Percentiles rank a stretch among this genome's conserved stretches.
phyloP scores from a whole-genome alignment of 2,329 filamentous ascomycete species.

The Alternaria postmessia region DNA sequence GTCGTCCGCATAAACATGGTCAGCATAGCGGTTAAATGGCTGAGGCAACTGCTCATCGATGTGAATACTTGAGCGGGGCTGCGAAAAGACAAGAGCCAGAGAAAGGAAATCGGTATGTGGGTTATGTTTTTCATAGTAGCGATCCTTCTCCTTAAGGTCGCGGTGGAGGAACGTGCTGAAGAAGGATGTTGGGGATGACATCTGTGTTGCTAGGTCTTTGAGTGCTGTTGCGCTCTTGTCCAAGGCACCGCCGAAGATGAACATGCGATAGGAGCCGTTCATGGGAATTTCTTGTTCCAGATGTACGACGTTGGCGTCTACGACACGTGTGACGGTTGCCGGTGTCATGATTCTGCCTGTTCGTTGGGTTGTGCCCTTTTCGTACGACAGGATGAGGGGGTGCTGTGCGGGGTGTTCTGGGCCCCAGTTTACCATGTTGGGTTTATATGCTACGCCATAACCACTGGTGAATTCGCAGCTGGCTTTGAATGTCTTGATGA shows the following conservation, averaged over 20 bases:
- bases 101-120: constrained; percentile 86
- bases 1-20: constrained; percentile 89
- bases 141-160: constrained; percentile 61
- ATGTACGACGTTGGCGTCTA: constrained; percentile 88
- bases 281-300: constrained; percentile 88
- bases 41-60: constrained; percentile 75
- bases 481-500: constrained; percentile 89
- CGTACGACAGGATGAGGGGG: constrained; percentile 69
- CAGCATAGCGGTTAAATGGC: constrained; percentile 75
- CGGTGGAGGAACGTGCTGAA: constrained; percentile 70
- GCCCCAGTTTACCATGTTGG: constrained; percentile 87
- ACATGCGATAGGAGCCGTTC: constrained; percentile 87
- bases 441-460: constrained; percentile 85
- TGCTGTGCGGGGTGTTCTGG: constrained; percentile 75
- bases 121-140: constrained; percentile 81
- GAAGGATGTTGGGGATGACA: constrained; percentile 75
- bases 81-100: constrained; percentile 77
- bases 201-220: constrained; percentile 70
- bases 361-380: constrained; percentile 65
- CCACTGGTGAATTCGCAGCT: constrained; percentile 92
- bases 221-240: constrained; percentile 68
- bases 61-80: constrained; percentile 72
- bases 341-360: constrained; percentile 80
- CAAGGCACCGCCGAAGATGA: constrained; percentile 80
- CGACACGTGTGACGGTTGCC: constrained; percentile 82